phyloP scores from a whole-genome alignment of 1,284 basidiomycete genomes.

The Amylostereum chailletii region DNA sequence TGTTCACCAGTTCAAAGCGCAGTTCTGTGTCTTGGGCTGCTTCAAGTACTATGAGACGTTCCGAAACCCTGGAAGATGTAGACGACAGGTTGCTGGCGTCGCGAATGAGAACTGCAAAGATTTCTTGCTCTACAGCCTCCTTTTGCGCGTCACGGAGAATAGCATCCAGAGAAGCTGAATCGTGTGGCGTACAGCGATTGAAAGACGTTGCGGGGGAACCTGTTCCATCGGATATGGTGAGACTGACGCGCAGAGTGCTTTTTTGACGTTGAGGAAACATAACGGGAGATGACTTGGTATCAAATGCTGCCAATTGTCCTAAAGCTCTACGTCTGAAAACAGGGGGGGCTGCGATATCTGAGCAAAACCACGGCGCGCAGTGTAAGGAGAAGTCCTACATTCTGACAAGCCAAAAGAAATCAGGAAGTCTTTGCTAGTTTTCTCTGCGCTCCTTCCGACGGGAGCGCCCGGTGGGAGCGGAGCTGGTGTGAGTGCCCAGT shows the following conservation, averaged over 20 bases:
- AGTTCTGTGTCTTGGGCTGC: conserved; percentile 62
- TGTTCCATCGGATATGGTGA: conserved; percentile 27
- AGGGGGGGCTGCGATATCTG: conserved; percentile 39
- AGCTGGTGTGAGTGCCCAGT: conserved; percentile 72
- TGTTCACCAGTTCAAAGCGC: conserved; percentile 56
- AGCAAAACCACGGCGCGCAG: conserved; percentile 5
- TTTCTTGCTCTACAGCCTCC: conserved; percentile 70
- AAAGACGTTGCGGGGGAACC: conserved; percentile 26
- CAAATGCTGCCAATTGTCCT: conserved; percentile 51
- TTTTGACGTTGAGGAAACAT: conserved; percentile 55
- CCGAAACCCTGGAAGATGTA: conserved; percentile 65
- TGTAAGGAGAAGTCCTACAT: conserved; percentile 32
- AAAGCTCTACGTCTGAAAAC: conserved; percentile 56
- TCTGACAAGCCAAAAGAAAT: conserved; percentile 73
- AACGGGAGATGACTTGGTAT: conserved; percentile 33
- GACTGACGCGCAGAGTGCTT: conserved; percentile 48
- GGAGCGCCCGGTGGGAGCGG: conserved; percentile 61
- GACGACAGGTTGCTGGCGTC: conserved; percentile 67
- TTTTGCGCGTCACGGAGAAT: conserved; percentile 51
- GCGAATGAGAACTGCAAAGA: conserved; percentile 60
- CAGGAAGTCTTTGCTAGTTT: conserved; percentile 69
- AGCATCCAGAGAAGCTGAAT: conserved; percentile 32
- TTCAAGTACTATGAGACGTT: conserved; percentile 65
- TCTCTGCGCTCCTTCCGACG: conserved; percentile 65
- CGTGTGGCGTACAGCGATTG: conserved; percentile 26